Base-by-base conservation (phyloP, 257 asterid species). In the Ocimum tenuiflorum region DNA sequence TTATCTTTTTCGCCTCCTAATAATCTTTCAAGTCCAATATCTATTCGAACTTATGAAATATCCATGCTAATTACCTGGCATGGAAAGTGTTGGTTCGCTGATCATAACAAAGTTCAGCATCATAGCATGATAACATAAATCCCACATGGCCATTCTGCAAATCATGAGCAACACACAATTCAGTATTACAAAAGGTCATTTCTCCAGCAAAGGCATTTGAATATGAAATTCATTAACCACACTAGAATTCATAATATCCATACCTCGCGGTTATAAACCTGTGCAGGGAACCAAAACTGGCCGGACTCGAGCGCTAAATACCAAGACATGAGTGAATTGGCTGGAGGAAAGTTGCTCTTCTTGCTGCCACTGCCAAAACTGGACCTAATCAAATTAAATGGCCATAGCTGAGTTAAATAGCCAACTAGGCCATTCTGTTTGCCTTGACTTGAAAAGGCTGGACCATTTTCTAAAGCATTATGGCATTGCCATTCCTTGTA, bases 261-360 rank as follows among this genome's bases (percentile, higher is more conserved):
- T 73, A 91, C 97, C 96, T 91, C 96, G 0, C 96, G 89, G 73
- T 91, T 91, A 64, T 86, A 91, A 53, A 91, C 94, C 81, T 91
- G 98, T 1, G 94, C 96, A 60, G 94, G 96, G 75, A 91, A 88
- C 94, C 95, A 83, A 69, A 91, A 86, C 71, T 70, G 82, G 77
- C 98, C 98, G 58, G 94, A 77, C 80, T 88, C 89, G 41, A 91
- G 90, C 50, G 96, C 96, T 60, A 85, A 72, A 79, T 83, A 91
- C 88, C 81, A 88, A 67, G 82, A 78, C 96, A 88, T 91, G 57
- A 78, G 48, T 7, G 95, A 88, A 75, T 79, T 83, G 63, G 65
- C 63, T n/a, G 83, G 85, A 72, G 79, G 79, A 46, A 65, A 86
- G 70, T 71, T 58, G 51, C 58, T 79, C 78, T 42, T 80, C 73